These are phyloP conservation scores for Apophysomyces variabilis DNA, from an alignment of 371 early-diverging fungal genomes.

Conservation along the genomic window DNA sequence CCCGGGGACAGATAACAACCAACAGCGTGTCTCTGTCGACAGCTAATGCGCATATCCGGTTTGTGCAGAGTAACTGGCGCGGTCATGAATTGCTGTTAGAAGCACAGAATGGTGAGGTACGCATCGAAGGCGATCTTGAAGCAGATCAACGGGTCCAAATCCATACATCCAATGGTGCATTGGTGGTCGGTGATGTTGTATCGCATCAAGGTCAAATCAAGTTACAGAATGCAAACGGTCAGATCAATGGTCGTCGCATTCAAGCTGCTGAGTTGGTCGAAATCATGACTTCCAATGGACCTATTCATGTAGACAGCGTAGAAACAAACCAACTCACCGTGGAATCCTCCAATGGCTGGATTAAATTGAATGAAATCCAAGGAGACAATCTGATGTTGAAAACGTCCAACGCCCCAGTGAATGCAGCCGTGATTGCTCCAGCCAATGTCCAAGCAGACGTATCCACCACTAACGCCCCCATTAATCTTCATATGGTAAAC, in stretches of 20 bases:
- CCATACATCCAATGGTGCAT: constrained; percentile 21
- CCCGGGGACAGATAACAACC: constrained; percentile 13
- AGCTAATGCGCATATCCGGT: constrained; percentile 10
- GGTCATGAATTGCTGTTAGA: constrained; percentile 17
- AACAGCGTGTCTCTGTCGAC: constrained; percentile 10
- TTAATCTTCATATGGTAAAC: constrained; percentile 24
- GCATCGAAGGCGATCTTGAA: constrained; percentile 2
- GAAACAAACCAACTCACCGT: neutral
- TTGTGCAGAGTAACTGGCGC: neutral
- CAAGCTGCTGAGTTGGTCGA: constrained; percentile 17
- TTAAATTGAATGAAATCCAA: constrained; percentile 5
- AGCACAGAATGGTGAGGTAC: constrained; percentile 21
- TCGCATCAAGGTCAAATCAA: constrained; percentile 14
- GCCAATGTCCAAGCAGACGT: constrained; percentile 14
- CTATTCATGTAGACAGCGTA: neutral
- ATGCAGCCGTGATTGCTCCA: constrained; percentile 11
- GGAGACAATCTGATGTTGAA: neutral
- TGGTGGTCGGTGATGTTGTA: constrained; percentile 1
- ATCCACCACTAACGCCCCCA: constrained; percentile 17
- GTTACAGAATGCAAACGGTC: constrained; percentile 12
- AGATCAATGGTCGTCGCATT: constrained; percentile 6
- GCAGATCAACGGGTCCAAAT: constrained; percentile 15
- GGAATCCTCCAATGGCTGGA: constrained; percentile 2
- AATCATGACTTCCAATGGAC: constrained; percentile 22
- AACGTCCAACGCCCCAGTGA: constrained; percentile 28